Evolutionary conservation across 2,329 filamentous ascomycete species (phyloP), one percentile per base, ranked within the genome.

Genomic region (Bipolaris zeicola): DNA sequence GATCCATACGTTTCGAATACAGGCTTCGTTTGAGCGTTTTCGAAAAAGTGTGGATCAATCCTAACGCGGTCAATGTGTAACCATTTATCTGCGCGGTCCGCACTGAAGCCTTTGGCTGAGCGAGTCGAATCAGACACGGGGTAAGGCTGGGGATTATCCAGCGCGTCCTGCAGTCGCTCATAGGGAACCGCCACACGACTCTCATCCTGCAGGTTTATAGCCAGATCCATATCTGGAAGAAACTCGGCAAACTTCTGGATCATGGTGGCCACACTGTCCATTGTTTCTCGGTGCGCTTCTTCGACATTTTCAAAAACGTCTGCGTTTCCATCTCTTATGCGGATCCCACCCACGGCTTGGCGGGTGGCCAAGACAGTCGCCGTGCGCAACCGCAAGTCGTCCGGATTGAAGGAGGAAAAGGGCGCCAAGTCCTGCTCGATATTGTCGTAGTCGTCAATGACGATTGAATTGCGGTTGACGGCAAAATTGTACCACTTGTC

Each of bases 151-250:
- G 64, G 66, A 11, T 71, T 65, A 14, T 64, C 58, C 6, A 68
- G 58, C 5, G 71, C 70, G 20, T 71, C 62, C 37, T 69, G 67
- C 13, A 71, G 48, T 31, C 66, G 65, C 31, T 70, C 59, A 50
- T 71, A 82, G 0, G 84, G 83, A 2, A 86, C 79, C 26, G 82
- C 81, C 10, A 87, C 81, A 10, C 85, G 80, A 44, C 80, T 80
- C 63, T 87, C 84, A 60, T 87, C 84, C 57, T 87, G 85, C n/a
- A 87, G 66, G 58, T 87, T 87, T 73, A 87, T 82, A 0, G 82
- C 84, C 36, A 88, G 69, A 64, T 87, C 85, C 85, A 88, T 87
- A 57, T 87, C 85, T 0, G 85, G 85, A 28, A 87, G 76, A 61
- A 80, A 77, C 52, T 83, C 67, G 1, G 78, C 77, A 61, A 87